phyloP scores from a whole-genome alignment of 169 alveolate genomes.

The Cryptosporidium meleagridis region DNA sequence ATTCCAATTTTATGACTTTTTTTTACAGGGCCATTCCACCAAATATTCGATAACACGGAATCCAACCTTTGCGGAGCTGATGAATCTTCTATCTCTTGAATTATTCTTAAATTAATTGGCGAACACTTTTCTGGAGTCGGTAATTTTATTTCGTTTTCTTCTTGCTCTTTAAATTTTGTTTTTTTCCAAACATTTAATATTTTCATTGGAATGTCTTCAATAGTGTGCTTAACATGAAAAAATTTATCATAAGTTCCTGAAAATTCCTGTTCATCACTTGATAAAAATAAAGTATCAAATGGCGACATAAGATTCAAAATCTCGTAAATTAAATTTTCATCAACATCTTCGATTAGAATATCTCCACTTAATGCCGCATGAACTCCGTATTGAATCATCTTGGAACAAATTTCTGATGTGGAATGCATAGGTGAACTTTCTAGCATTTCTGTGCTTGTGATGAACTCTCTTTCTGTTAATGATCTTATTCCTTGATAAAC shows the following conservation, averaged over 20 bases:
- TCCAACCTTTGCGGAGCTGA: neutral
- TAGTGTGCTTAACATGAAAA: constrained; percentile 32
- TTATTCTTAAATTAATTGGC: constrained; percentile 32
- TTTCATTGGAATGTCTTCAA: constrained; percentile 6
- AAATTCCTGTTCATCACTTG: neutral
- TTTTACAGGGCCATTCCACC: constrained; percentile 54
- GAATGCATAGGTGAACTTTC: constrained; percentile 50
- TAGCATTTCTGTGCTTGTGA: constrained; percentile 8
- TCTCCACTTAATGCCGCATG: constrained; percentile 64
- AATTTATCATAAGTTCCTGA: neutral
- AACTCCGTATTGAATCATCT: constrained; percentile 52
- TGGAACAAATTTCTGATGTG: constrained; percentile 66
- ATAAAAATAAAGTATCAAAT: constrained; percentile 27
- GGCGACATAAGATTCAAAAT: constrained; percentile 27
- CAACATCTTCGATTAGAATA: constrained; percentile 40
- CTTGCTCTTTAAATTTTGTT: neutral
- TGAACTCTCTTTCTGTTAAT: constrained; percentile 63
- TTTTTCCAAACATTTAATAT: constrained; percentile 2
- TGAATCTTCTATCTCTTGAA: neutral
- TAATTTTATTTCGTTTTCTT: neutral
- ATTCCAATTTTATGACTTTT: constrained; percentile 39
- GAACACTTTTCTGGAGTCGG: constrained; percentile 59
- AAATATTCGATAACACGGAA: constrained; percentile 11
- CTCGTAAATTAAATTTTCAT: constrained; percentile 17
- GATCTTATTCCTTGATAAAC: constrained; percentile 29